Evolutionary conservation across 2,329 filamentous ascomycete genomes (phyloP).

Genomic region (Xylariaceae sp.): DNA sequence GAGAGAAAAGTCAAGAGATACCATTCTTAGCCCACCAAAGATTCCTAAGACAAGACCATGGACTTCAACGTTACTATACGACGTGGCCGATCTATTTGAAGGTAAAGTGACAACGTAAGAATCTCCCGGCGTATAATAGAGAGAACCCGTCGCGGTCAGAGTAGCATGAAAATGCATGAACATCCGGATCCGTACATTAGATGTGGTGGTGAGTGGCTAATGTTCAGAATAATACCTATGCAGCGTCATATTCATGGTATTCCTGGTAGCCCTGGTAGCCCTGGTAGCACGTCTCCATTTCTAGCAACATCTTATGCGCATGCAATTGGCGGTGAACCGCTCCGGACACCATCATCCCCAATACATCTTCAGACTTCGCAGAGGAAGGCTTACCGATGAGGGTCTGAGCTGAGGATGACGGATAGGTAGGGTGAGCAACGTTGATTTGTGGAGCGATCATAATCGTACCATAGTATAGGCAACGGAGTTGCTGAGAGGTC

Average conservation of each 20-base stretch:
- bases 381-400: conserved; percentile 5
- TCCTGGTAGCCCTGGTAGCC: no score
- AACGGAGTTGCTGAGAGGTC: neutral
- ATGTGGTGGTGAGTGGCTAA: conserved; percentile 7
- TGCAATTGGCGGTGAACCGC: conserved; percentile 11
- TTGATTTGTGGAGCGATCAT: conserved; percentile 5
- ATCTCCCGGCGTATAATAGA: neutral
- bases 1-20: no score
- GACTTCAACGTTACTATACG: neutral
- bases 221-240: neutral
- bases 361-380: neutral
- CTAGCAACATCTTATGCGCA: neutral
- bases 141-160: conserved; percentile 3
- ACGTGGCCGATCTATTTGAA: neutral
- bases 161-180: neutral
- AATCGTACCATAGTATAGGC: neutral
- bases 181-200: neutral
- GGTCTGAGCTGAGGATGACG: neutral
- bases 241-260: conserved; percentile 6
- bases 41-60: neutral
- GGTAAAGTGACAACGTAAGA: neutral
- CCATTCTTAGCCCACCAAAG: neutral
- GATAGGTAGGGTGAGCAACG: neutral
- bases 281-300: conserved; percentile 1
- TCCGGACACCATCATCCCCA: neutral